Percentiles rank a stretch among this genome's conserved stretches.
phyloP scores from a whole-genome alignment of 108 stramenopile genomes.

The Ochromonas danica region DNA sequence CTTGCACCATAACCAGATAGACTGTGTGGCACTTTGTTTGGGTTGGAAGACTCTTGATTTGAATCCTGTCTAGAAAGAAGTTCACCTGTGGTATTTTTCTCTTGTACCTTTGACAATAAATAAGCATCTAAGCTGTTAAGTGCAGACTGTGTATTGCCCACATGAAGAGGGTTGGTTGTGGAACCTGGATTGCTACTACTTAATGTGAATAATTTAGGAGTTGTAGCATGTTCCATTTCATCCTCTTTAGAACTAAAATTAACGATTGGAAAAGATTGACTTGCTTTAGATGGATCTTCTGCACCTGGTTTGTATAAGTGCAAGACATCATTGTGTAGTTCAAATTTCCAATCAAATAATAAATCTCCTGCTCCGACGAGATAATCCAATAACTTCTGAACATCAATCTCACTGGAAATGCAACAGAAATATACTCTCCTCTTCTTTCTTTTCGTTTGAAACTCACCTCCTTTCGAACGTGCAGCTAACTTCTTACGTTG shows the following conservation, averaged over 20 bases:
- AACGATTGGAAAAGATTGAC: too few species aligned
- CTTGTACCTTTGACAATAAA: background rate
- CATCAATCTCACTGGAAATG: slow-evolving; percentile 1
- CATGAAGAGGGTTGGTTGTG: background rate
- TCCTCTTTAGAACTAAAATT: background rate
- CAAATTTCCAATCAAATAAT: background rate
- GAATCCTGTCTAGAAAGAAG: too few species aligned
- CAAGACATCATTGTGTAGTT: background rate
- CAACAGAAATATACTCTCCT: slow-evolving; percentile 33
- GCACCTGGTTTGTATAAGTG: background rate
- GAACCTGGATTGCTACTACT: background rate
- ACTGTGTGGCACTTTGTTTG: too few species aligned
- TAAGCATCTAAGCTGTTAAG: too few species aligned
- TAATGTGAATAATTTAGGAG: too few species aligned
- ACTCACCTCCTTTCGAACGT: slow-evolving; percentile 27
- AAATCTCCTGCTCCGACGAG: background rate
- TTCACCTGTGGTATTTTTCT: background rate
- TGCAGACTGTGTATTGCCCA: too few species aligned
- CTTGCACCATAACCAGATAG: background rate
- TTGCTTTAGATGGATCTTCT: background rate
- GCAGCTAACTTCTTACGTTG: slow-evolving; percentile 11
- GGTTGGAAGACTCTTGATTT: too few species aligned
- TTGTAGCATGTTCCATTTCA: too few species aligned
- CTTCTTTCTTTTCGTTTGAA: background rate
- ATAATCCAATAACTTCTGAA: slow-evolving; percentile 15